Evolutionary conservation across 108 stramenopile species (phyloP).

Genomic region (Nitzschia putrida): DNA sequence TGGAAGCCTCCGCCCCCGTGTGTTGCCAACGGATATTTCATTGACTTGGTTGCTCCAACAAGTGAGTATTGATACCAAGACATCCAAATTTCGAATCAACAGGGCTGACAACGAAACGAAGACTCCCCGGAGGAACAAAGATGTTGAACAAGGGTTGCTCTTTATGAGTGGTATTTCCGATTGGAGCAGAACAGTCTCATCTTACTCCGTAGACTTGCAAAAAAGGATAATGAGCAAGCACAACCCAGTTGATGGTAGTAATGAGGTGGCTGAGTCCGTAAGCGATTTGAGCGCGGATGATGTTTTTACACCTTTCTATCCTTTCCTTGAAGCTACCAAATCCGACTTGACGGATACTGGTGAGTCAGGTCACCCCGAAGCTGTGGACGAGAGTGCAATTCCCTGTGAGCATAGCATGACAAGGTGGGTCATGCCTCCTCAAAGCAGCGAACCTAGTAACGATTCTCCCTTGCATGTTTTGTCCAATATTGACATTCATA

Average conservation of each 20-base stretch:
- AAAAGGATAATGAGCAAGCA: constrained; percentile 7
- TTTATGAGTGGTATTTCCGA: constrained; percentile 29
- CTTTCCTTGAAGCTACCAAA: too few species aligned
- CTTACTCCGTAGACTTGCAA: constrained; percentile 7
- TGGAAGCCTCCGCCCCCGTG: constrained; percentile 28
- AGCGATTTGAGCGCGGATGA: neutral
- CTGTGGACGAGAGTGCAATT: too few species aligned
- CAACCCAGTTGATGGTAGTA: constrained; percentile 10
- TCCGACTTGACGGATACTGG: too few species aligned
- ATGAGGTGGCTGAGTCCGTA: neutral
- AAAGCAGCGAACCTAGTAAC: neutral
- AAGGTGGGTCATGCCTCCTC: neutral
- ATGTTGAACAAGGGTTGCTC: constrained; percentile 46
- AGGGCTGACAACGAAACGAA: constrained; percentile 26
- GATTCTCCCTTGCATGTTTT: constrained; percentile 24
- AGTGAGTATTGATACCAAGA: constrained; percentile 25
- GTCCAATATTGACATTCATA: constrained; percentile 26
- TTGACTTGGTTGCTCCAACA: constrained; percentile 69
- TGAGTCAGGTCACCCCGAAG: too few species aligned
- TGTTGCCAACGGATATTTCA: constrained; percentile 40
- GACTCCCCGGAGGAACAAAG: constrained; percentile 64
- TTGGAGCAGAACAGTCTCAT: constrained; percentile 34
- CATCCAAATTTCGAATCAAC: constrained; percentile 49
- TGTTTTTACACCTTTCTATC: neutral
- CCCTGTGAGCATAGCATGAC: neutral